A percentile compares a stretch with the other conserved stretches of the same genome.
Evolutionary conservation across 495 filamentous ascomycete species (phyloP).

Genomic region (Alectoria sarmentosa): DNA sequence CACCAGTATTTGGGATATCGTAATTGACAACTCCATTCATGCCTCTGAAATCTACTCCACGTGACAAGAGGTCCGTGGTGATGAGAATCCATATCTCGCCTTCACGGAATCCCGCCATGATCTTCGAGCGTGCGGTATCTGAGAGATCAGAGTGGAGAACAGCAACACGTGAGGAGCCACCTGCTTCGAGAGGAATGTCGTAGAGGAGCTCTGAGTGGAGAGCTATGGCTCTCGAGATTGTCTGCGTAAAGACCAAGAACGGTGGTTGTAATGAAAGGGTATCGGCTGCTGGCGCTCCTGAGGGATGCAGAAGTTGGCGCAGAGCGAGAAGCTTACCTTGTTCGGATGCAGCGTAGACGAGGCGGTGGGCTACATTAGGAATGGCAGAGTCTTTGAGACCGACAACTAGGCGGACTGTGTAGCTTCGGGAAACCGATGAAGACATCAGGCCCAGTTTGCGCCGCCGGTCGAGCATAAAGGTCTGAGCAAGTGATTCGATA

Average conservation of each 20-base stretch:
- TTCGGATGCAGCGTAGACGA: constrained; percentile 88
- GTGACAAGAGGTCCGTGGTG: constrained; percentile 85
- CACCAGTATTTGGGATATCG: constrained; percentile 82
- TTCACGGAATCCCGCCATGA: constrained; percentile 84
- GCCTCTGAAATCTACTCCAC: constrained; percentile 85
- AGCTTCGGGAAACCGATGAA: constrained; percentile 24
- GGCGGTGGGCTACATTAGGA: constrained; percentile 80
- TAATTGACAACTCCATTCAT: constrained; percentile 96
- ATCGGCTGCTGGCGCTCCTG: constrained; percentile 42
- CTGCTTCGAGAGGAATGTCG: constrained; percentile 84
- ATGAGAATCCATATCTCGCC: constrained; percentile 96
- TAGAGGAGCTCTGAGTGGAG: constrained; percentile 87
- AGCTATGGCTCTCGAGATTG: constrained; percentile 80
- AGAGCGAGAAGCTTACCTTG: constrained; percentile 88
- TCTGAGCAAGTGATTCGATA: constrained; percentile 68
- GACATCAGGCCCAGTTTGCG: constrained; percentile 23
- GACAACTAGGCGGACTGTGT: constrained; percentile 75
- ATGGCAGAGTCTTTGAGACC: constrained; percentile 93
- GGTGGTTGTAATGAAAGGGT: constrained; percentile 65
- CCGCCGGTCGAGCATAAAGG: constrained; percentile 49
- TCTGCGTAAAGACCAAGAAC: constrained; percentile 92
- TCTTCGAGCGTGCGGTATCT: constrained; percentile 60
- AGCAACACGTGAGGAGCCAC: constrained; percentile 77
- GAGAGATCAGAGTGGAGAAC: constrained; percentile 84
- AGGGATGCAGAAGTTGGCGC: constrained; percentile 81